Evolutionary conservation across 129 eudicot genomes (phyloP), one percentile per base, ranked within the genome.

Genomic region (Centrapalus pauciflorus): DNA sequence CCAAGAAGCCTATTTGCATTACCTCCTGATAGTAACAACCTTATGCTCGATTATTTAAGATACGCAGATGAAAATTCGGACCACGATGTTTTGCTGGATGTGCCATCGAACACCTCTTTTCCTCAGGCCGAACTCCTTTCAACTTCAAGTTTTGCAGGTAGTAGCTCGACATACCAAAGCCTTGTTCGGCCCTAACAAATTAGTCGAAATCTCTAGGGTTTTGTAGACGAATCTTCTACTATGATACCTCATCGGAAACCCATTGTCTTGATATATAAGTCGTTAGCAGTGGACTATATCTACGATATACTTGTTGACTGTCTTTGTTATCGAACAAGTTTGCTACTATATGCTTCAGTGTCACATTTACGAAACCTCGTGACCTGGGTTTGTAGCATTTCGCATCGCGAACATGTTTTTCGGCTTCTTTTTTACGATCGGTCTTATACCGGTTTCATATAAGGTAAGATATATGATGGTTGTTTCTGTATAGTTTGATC

Each of bases 41-140:
- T 74, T 41, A 78, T 76, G 69, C 61, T 81, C 21, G 76, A 85
- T 58, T 73, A 81, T 48, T 74, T 73, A 30, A 74, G 68, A 12
- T 76, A 58, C 41, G 81, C 55, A 24, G 83, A 76, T 66, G 86
- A 84, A 25, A 77, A 59, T 74, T 76, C 79, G 28, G 88, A 84
- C 24, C 86, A 88, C 56, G 96, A 88, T 61, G 71, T 76, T 64
- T 64, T 88, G 81, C 79, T 88, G 23, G 81, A 84, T 49, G 81
- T 88, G 30, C 96, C 89, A 48, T 82, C 86, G 5, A 78, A 82
- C 66, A 75, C 82, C 66, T 88, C 82, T 26, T 88, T 84, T 69
- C 96, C 96, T 0, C 86, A 84, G 63, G 96, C 96, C 10, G 89
- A 88, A 73, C 91, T 88, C 17, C 86, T 88, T 60, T 48, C 84